Evolutionary conservation across 2,329 filamentous ascomycete species (phyloP).

Genomic region (Aspergillus oerlinghausenensis): DNA sequence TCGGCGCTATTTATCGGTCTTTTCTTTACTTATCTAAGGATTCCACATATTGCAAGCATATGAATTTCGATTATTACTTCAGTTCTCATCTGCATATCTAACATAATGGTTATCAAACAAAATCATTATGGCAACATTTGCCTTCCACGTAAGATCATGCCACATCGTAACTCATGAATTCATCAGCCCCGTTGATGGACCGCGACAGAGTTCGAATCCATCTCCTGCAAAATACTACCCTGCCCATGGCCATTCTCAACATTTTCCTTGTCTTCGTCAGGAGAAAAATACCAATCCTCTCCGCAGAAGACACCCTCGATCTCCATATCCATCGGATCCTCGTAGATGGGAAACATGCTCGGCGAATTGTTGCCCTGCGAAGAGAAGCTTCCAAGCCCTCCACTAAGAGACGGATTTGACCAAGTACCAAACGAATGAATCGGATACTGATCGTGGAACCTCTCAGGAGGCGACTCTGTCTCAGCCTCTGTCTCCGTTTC

Average conservation of each 20-base stretch:
- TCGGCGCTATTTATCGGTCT: background rate
- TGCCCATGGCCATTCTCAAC: background rate
- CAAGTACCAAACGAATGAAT: background rate
- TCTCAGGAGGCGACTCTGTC: background rate
- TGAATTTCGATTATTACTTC: background rate
- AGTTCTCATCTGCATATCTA: background rate
- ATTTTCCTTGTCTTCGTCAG: slow-evolving; percentile 19
- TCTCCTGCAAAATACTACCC: background rate
- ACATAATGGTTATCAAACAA: background rate
- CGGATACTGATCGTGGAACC: background rate
- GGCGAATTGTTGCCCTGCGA: background rate
- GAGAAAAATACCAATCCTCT: slow-evolving; percentile 1
- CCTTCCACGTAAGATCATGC: background rate
- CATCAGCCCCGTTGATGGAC: background rate
- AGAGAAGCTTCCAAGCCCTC: background rate
- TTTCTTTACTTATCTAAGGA: background rate
- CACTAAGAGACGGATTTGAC: background rate
- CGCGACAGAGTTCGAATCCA: background rate
- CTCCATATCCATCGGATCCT: slow-evolving; percentile 13
- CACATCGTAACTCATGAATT: background rate
- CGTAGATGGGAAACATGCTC: slow-evolving; percentile 14
- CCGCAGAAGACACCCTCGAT: background rate
- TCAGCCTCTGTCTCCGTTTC: background rate
- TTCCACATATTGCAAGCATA: background rate
- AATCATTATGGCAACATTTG: background rate